Conservation (phyloP, 306 rosid species). For the Lathyrus aphaca region DNA sequence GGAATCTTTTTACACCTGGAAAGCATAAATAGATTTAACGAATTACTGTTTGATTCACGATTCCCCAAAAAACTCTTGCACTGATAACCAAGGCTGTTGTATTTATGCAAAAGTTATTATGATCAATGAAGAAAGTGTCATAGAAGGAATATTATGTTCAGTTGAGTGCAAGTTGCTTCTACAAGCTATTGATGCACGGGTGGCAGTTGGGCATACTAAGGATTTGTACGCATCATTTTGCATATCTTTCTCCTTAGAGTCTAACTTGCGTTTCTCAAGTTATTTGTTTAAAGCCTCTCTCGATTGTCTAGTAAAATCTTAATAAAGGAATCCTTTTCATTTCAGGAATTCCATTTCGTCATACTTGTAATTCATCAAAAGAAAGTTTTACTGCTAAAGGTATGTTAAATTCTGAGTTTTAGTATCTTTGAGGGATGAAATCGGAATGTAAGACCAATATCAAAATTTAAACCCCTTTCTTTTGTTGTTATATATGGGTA, state of each 20-base stretch:
- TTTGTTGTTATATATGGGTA: constrained; percentile 31
- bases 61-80: constrained; percentile 26
- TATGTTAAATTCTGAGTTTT: constrained; percentile 56
- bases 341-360: constrained; percentile 95
- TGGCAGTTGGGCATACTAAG: constrained; percentile 37
- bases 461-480: constrained; percentile 28
- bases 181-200: constrained; percentile 29
- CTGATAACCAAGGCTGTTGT: constrained; percentile 25
- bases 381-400: constrained; percentile 88
- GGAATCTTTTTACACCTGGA: constrained; percentile 21
- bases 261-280: constrained; percentile 44
- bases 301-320: constrained; percentile 47
- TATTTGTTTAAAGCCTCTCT: constrained; percentile 48
- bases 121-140: constrained; percentile 16
- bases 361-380: constrained; percentile 73
- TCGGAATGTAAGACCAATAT: constrained; percentile 31
- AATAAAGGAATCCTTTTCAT: constrained; percentile 63
- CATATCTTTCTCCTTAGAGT: constrained; percentile 36
- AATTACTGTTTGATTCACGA: constrained; percentile 26
- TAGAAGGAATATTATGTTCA: constrained; percentile 31
- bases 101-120: constrained; percentile 34
- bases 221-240: constrained; percentile 32
- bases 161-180: constrained; percentile 35
- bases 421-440: constrained; percentile 40
- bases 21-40: constrained; percentile 27